Conservation (phyloP, 345 rosid species). For the Capsella bursapastoris region DNA sequence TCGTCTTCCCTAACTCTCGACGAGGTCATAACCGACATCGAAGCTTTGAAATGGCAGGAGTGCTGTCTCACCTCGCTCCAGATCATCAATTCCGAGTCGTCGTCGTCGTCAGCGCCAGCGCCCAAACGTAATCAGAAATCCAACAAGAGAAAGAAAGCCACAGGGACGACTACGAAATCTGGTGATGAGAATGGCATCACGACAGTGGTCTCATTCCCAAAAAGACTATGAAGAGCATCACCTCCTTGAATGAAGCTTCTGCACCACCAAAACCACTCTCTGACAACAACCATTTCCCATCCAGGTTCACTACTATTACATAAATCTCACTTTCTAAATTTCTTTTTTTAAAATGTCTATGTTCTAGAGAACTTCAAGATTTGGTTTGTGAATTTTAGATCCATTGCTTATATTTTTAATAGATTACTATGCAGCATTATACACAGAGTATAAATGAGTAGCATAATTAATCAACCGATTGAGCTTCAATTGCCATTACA, state of each 20-base stretch:
- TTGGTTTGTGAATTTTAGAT: not conserved
- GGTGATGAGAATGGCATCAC: not conserved
- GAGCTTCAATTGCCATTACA: not conserved
- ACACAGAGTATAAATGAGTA: not conserved
- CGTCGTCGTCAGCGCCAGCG: not conserved
- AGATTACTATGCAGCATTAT: not conserved
- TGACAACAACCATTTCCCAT: not conserved
- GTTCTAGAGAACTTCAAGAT: not conserved
- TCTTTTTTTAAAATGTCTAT: not conserved
- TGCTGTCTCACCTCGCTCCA: conserved; percentile 41
- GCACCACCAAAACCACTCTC: not conserved
- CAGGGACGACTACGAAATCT: not conserved
- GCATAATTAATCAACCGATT: not conserved
- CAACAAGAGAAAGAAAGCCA: conserved; percentile 21
- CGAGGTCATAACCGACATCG: conserved; percentile 39
- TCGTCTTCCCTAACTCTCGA: conserved; percentile 33
- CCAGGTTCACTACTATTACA: conserved; percentile 8
- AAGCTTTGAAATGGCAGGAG: conserved; percentile 46
- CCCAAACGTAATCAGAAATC: conserved; percentile 10
- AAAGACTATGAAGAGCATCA: conserved; percentile 26
- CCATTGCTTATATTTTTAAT: not conserved
- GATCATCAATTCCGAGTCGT: conserved; percentile 26
- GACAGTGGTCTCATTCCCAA: not conserved
- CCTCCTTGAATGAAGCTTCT: not conserved
- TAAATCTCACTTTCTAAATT: not conserved